phyloP scores from a whole-genome alignment of 2,329 filamentous ascomycete species.

The Penicillium paneum region DNA sequence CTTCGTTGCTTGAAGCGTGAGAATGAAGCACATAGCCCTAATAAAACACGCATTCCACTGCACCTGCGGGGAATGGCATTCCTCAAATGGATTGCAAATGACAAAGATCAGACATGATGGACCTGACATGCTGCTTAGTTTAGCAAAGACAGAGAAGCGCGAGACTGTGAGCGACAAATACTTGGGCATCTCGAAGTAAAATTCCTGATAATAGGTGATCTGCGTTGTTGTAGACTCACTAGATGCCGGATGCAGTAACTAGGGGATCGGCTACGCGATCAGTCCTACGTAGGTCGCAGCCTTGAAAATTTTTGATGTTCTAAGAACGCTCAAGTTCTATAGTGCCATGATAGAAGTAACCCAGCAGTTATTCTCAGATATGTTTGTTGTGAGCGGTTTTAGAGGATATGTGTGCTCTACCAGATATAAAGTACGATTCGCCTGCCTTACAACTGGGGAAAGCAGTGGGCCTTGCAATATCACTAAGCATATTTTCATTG shows the following conservation, averaged over 20 bases:
- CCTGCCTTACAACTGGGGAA: not conserved
- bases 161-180: not conserved
- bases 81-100: not conserved
- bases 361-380: not conserved
- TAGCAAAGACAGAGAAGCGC: not conserved
- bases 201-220: not conserved
- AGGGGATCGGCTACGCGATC: not conserved
- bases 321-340: too few relatives aligned
- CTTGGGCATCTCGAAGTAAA: not conserved
- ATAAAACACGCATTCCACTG: not conserved
- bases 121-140: slow-evolving; percentile 6
- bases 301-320: not conserved
- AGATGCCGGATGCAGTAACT: slow-evolving; percentile 9
- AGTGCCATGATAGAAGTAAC: not conserved
- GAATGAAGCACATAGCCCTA: too few relatives aligned
- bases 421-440: not conserved
- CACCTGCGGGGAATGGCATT: not conserved
- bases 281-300: not conserved
- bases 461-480: too few relatives aligned
- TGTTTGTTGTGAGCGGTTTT: not conserved
- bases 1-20: too few relatives aligned
- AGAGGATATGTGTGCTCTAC: not conserved
- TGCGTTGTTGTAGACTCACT: not conserved
- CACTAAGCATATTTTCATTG: not conserved
- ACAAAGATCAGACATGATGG: not conserved